Conservation (phyloP, 371 early-diverging fungal genomes). For the Ecytonucleospora hepatopenaei region DNA sequence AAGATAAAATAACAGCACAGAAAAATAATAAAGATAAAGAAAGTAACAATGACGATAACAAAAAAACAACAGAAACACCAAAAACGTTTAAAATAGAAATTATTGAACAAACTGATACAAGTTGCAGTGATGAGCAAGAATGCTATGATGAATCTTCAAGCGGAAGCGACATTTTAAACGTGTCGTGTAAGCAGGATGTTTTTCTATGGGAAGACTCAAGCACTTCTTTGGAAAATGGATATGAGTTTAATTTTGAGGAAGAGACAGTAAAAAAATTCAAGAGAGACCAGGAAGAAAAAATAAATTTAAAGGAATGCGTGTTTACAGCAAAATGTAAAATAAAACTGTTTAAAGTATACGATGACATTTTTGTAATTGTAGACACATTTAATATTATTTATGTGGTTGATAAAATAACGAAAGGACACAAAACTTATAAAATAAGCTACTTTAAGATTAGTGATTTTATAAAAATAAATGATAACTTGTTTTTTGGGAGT, state of each 20-base stretch:
- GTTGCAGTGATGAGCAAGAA: no score
- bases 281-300: neutral
- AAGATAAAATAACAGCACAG: no score
- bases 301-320: slow-evolving; percentile 12
- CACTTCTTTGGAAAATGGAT: slow-evolving; percentile 1
- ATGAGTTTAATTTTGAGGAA: slow-evolving; percentile 6
- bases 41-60: no score
- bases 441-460: slow-evolving; percentile 28
- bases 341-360: slow-evolving; percentile 21
- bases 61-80: no score
- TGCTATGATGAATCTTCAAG: no score
- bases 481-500: slow-evolving; percentile 17
- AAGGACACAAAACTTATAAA: slow-evolving; percentile 25
- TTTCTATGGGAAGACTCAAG: slow-evolving; percentile 48
- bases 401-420: slow-evolving; percentile 16
- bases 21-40: no score
- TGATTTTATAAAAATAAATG: slow-evolving; percentile 21
- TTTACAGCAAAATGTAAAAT: slow-evolving; percentile 38
- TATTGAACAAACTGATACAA: no score
- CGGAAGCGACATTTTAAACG: no score
- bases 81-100: no score
- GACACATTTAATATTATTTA: slow-evolving; percentile 46
- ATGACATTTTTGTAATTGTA: slow-evolving; percentile 14
- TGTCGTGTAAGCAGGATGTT: no score
- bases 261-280: slow-evolving; percentile 18